Conservation (phyloP, 192 early-diverging fungal genomes). For the Diversispora epigaea region DNA sequence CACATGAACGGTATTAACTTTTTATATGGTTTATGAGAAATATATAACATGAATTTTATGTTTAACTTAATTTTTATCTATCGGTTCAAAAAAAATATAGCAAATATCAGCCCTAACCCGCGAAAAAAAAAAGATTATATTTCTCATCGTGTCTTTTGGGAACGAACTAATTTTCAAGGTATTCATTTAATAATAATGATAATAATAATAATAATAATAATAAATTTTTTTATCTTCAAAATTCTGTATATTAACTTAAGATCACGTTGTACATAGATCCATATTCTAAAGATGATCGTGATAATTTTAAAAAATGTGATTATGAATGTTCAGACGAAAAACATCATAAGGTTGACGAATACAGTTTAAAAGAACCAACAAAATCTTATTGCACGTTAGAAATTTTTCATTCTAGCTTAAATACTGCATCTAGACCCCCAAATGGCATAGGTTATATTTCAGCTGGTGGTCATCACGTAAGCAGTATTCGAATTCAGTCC, state of each 20-base stretch:
- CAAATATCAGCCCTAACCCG: constrained; percentile 35
- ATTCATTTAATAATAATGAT: neutral
- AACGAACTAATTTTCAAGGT: constrained; percentile 42
- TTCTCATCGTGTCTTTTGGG: constrained; percentile 40
- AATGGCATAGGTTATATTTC: constrained; percentile 17
- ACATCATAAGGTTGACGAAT: constrained; percentile 21
- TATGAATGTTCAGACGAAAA: constrained; percentile 38
- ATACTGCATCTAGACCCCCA: neutral
- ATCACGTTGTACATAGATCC: constrained; percentile 31
- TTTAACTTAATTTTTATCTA: too few relatives aligned
- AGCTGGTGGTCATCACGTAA: constrained; percentile 35
- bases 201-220: too few relatives aligned
- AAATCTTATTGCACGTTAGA: constrained; percentile 25
- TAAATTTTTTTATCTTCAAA: too few relatives aligned
- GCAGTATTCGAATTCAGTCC: neutral
- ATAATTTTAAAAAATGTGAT: constrained; percentile 40
- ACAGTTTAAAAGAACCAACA: neutral
- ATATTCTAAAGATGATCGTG: constrained; percentile 36
- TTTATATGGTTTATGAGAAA: too few relatives aligned
- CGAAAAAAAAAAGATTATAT: constrained; percentile 26
- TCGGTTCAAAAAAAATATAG: neutral
- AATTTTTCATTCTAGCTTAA: constrained; percentile 6
- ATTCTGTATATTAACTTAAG: too few relatives aligned
- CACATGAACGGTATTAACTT: constrained; percentile 21
- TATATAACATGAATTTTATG: too few relatives aligned